A percentile compares a stretch with the other conserved stretches of the same genome.
Evolutionary conservation across 2,329 filamentous ascomycete genomes (phyloP).

Genomic region (Epichloe coenophiala): DNA sequence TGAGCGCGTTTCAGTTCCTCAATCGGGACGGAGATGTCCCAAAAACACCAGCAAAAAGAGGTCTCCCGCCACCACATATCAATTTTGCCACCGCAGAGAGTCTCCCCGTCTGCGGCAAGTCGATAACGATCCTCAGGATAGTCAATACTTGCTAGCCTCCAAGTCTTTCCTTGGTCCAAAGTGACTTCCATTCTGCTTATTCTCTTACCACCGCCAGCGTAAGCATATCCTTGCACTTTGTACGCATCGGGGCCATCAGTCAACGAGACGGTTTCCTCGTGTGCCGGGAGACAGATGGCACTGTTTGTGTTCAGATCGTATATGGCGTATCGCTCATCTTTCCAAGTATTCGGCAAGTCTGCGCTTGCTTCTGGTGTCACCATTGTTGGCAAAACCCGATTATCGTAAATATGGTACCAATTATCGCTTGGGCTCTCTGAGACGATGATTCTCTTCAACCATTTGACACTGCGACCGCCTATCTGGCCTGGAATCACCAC

Average conservation of each 20-base stretch:
- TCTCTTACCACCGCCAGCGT: slow-evolving; percentile 72
- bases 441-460: slow-evolving; percentile 70
- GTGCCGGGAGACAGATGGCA: slow-evolving; percentile 64
- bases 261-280: slow-evolving; percentile 53
- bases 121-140: slow-evolving; percentile 84
- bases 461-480: slow-evolving; percentile 84
- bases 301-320: slow-evolving; percentile 86
- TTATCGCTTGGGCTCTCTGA: slow-evolving; percentile 73
- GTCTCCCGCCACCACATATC: slow-evolving; percentile 74
- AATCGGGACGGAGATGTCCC: slow-evolving; percentile 57
- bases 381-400: slow-evolving; percentile 77
- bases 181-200: slow-evolving; percentile 75
- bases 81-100: slow-evolving; percentile 61
- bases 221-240: slow-evolving; percentile 67
- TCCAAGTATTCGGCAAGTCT: slow-evolving; percentile 65
- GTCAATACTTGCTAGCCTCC: slow-evolving; percentile 62
- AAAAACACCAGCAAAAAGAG: slow-evolving; percentile 88
- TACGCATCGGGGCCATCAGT: slow-evolving; percentile 39
- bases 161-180: slow-evolving; percentile 68
- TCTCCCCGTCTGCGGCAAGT: slow-evolving; percentile 38
- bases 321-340: slow-evolving; percentile 80
- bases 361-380: slow-evolving; percentile 70
- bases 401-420: slow-evolving; percentile 94
- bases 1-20: slow-evolving; percentile 47
- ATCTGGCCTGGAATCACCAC: slow-evolving; percentile 84